These are phyloP conservation scores for Rhizopus sp. DNA, from an alignment of 371 early-diverging fungal genomes.

Conservation along the genomic window DNA sequence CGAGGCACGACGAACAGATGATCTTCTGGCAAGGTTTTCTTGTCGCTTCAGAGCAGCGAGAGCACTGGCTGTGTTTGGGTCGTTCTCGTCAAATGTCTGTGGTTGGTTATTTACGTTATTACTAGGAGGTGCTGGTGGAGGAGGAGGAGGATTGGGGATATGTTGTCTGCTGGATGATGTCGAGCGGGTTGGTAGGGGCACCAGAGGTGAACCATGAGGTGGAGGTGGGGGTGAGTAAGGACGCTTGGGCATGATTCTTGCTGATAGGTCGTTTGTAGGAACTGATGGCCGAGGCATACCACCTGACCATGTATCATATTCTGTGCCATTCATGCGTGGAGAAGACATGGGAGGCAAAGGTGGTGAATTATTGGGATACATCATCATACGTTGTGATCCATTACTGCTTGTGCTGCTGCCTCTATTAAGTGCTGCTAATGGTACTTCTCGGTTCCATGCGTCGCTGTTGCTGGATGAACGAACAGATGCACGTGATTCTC, in stretches of 20 bases:
- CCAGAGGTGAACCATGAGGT: constrained; percentile 8
- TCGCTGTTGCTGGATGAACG: constrained; percentile 20
- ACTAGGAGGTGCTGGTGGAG: constrained; percentile 22
- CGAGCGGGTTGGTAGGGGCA: constrained; percentile 47
- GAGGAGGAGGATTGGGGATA: constrained; percentile 24
- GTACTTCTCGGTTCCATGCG: constrained; percentile 45
- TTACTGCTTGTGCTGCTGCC: constrained; percentile 13
- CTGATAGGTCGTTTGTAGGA: constrained; percentile 34
- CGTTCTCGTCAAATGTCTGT: constrained; percentile 41
- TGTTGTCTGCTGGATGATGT: constrained; percentile 41
- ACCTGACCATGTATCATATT: constrained; percentile 43
- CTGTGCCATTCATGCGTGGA: constrained; percentile 27
- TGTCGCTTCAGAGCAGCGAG: constrained; percentile 51
- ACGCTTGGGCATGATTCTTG: constrained; percentile 29
- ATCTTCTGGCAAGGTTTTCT: constrained; percentile 49
- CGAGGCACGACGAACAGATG: constrained; percentile 50
- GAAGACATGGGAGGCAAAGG: constrained; percentile 18
- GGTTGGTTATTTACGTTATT: not conserved
- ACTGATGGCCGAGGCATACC: constrained; percentile 48
- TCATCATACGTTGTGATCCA: constrained; percentile 26
- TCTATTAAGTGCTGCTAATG: constrained; percentile 38
- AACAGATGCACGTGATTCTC: constrained; percentile 22
- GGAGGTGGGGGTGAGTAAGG: constrained; percentile 24
- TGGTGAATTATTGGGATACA: constrained; percentile 21
- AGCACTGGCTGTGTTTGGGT: constrained; percentile 47